These are phyloP conservation scores for Fagopyrum homotropicum DNA, from an alignment of 148 eudicot genomes.

Conservation along the genomic window DNA sequence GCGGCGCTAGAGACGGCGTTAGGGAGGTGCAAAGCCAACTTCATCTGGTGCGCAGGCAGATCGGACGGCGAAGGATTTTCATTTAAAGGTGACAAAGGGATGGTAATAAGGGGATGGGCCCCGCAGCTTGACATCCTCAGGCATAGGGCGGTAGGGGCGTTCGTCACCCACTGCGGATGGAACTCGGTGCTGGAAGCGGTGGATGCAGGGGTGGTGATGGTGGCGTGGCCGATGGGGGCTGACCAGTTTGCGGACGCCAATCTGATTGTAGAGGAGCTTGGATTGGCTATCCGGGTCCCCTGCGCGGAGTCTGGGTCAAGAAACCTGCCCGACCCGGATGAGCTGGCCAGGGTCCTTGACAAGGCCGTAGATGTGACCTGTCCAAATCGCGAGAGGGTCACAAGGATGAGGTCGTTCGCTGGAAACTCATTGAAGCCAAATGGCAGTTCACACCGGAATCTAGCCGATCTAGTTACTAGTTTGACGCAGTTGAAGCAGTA, in stretches of 20 bases:
- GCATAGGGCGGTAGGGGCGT: constrained; percentile 34
- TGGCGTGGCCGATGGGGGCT: constrained; percentile 45
- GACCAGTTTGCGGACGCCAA: constrained; percentile 37
- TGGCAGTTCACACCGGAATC: constrained; percentile 21
- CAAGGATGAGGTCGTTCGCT: constrained; percentile 16
- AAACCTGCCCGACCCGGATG: constrained; percentile 18
- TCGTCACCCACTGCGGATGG: constrained; percentile 61
- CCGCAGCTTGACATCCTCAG: constrained; percentile 39
- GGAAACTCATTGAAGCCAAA: constrained; percentile 16
- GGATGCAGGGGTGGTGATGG: constrained; percentile 27
- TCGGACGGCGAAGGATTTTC: constrained; percentile 8
- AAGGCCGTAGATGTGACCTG: constrained; percentile 7
- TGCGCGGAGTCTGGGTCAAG: constrained; percentile 24
- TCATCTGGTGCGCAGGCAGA: constrained; percentile 28
- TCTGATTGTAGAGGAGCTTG: constrained; percentile 27
- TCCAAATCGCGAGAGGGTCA: constrained; percentile 14
- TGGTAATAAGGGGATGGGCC: constrained; percentile 45
- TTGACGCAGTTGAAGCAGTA: constrained; percentile 12
- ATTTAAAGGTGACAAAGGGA: constrained; percentile 20
- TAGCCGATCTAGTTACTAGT: constrained; percentile 9
- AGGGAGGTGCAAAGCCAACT: constrained; percentile 22
- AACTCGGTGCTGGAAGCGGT: constrained; percentile 46
- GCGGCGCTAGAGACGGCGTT: constrained; percentile 24
- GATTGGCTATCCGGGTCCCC: constrained; percentile 19
- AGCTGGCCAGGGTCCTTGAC: constrained; percentile 22